Percentiles rank a stretch among this genome's conserved stretches.
Evolutionary conservation across 2,329 filamentous ascomycete species (phyloP).

Genomic region (Penicillium fuscoglaucum): DNA sequence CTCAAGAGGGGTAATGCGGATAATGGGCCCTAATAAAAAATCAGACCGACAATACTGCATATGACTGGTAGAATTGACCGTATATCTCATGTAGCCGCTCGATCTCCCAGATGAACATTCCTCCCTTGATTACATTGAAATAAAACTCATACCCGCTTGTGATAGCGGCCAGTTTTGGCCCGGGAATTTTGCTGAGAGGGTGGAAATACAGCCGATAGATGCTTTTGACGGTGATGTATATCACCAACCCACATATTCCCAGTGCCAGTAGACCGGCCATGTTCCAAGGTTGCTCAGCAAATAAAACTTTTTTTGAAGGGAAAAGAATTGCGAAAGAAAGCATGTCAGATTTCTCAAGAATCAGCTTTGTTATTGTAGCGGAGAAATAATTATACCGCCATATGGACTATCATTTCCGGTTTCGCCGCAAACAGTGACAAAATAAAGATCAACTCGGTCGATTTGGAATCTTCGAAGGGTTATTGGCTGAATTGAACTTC

Average conservation of each 20-base stretch:
- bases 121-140: slow-evolving; percentile 36
- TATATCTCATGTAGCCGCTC: slow-evolving; percentile 35
- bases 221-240: slow-evolving; percentile 4
- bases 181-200: slow-evolving; percentile 36
- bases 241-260: neutral
- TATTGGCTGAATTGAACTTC: neutral
- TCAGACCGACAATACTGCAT: neutral
- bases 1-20: slow-evolving; percentile 40
- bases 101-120: slow-evolving; percentile 38
- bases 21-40: slow-evolving; percentile 32
- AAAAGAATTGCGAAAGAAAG: neutral
- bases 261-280: neutral
- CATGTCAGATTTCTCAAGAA: neutral
- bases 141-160: slow-evolving; percentile 38
- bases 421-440: neutral
- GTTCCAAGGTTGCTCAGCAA: neutral
- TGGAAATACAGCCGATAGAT: slow-evolving; percentile 38
- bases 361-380: neutral
- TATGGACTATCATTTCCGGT: neutral
- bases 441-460: neutral
- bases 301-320: neutral
- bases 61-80: neutral
- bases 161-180: slow-evolving; percentile 36
- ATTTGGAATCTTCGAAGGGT: neutral
- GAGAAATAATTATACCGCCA: neutral